phyloP scores from a whole-genome alignment of 345 rosid species.

The Eucalyptus regnans region DNA sequence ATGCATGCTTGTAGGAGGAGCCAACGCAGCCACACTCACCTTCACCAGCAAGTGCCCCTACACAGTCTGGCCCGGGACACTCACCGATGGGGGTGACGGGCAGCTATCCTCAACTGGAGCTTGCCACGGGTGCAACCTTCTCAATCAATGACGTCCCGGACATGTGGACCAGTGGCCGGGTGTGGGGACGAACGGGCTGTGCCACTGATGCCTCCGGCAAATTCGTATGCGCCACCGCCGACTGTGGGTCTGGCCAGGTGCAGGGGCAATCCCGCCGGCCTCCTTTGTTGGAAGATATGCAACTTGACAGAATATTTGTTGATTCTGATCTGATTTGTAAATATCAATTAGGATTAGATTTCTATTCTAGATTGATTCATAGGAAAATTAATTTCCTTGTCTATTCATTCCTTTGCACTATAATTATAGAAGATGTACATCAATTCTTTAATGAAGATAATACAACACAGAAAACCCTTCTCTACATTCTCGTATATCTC shows the following conservation, averaged over 20 bases:
- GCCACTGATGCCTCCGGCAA: background rate
- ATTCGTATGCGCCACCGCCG: background rate
- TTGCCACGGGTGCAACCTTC: background rate
- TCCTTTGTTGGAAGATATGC: too few relatives aligned
- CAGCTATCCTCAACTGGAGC: background rate
- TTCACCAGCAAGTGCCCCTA: background rate
- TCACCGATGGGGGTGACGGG: background rate
- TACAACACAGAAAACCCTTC: too few relatives aligned
- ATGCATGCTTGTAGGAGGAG: background rate
- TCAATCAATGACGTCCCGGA: background rate
- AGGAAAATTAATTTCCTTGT: too few relatives aligned
- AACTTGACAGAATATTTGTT: too few relatives aligned
- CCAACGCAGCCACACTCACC: background rate
- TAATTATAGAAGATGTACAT: too few relatives aligned
- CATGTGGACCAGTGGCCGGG: background rate
- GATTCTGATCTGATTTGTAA: too few relatives aligned
- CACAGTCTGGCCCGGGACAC: background rate
- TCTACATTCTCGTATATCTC: too few relatives aligned
- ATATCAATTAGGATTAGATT: too few relatives aligned
- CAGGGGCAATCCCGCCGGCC: background rate
- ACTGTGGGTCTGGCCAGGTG: background rate
- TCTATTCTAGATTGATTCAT: too few relatives aligned
- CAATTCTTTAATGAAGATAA: too few relatives aligned
- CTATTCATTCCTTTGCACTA: too few relatives aligned
- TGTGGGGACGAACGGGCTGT: background rate